Base-by-base conservation (phyloP, 2,329 filamentous ascomycete species). In the Lasiodiplodia sp. region DNA sequence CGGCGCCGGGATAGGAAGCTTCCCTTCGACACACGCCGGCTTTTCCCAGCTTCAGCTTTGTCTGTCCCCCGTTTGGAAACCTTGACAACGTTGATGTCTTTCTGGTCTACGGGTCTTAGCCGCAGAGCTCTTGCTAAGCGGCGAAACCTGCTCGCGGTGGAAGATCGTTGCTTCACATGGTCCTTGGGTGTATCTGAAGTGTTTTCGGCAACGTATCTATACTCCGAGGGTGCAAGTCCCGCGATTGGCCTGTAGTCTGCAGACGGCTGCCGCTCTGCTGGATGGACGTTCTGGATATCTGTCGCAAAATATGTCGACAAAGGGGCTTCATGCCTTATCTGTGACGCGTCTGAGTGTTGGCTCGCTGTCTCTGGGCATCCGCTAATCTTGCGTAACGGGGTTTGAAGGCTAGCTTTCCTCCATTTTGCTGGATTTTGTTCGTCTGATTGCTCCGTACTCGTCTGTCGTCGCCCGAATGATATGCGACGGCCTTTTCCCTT, bases 1-100 rank as follows among this genome's bases (percentile, higher is more conserved):
- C 40, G 58, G 8, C 37, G 40, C 7, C 40, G 58, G n/a, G 58
- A n/a, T 18, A 62, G 16, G 18, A 62, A 62, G 58, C 58, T 62
- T 23, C 34, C 55, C n/a, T 40, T 58, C 6, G 58, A 62, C 2
- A 34, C 3, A 12, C 25, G 38, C 6, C 58, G 44, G 21, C 38
- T 37, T 6, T 16, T 18, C 7, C 11, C 18, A 4, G 12, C 12
- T 18, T 34, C 40, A 2, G 18, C 6, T 3, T 16, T 16, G 4
- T 23, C 28, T 2, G 25, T 18, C 7, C 2, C 14, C 5, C 60
- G 16, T 18, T 40, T 52, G 10, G 25, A 6, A 2, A 64, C 47
- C 4, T 64, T 64, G 60, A 52, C 28, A 11, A 52, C 28, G 31
- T 64, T 52, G 28, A 64, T 38, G 47, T 64, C 47, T 4, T 25